Conservation (phyloP, 495 filamentous ascomycete species). For the Lepraria neglecta region DNA sequence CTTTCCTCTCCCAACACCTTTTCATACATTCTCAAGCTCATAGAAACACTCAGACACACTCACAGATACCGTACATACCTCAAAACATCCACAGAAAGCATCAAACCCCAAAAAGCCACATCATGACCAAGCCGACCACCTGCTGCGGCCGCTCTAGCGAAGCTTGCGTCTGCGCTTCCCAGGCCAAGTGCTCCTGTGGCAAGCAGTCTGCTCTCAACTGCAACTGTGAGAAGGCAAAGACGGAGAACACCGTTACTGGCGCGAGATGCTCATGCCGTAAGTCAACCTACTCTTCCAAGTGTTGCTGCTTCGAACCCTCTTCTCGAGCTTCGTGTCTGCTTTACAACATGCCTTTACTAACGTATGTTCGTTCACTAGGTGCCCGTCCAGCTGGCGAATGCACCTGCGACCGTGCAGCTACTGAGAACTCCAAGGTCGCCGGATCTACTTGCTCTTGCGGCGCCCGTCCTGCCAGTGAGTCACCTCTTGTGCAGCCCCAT, state of each 20-base stretch:
- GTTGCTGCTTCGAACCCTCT: neutral
- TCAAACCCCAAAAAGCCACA: neutral
- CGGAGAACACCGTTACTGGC: conserved; percentile 69
- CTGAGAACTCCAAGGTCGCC: conserved; percentile 60
- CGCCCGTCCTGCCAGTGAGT: conserved; percentile 20
- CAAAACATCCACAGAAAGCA: neutral
- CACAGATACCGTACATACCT: neutral
- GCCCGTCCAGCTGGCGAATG: conserved; percentile 70
- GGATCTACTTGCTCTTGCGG: conserved; percentile 71
- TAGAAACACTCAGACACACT: no score
- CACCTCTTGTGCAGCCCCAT: neutral
- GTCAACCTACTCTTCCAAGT: conserved; percentile 29
- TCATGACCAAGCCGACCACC: conserved; percentile 51
- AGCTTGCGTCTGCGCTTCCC: conserved; percentile 55
- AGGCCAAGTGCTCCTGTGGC: conserved; percentile 80
- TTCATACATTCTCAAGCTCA: no score
- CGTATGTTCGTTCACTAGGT: conserved; percentile 33
- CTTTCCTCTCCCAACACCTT: no score
- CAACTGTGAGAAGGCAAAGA: conserved; percentile 67
- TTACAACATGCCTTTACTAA: conserved; percentile 8
- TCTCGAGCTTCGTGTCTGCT: neutral
- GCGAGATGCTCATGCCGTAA: conserved; percentile 78
- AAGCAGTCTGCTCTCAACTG: conserved; percentile 79
- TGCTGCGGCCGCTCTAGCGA: conserved; percentile 56
- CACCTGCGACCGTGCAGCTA: conserved; percentile 66